Evolutionary conservation across 1,284 basidiomycete species (phyloP), one percentile per base, ranked within the genome.

Genomic region (Lentinula novae-zelandiae): DNA sequence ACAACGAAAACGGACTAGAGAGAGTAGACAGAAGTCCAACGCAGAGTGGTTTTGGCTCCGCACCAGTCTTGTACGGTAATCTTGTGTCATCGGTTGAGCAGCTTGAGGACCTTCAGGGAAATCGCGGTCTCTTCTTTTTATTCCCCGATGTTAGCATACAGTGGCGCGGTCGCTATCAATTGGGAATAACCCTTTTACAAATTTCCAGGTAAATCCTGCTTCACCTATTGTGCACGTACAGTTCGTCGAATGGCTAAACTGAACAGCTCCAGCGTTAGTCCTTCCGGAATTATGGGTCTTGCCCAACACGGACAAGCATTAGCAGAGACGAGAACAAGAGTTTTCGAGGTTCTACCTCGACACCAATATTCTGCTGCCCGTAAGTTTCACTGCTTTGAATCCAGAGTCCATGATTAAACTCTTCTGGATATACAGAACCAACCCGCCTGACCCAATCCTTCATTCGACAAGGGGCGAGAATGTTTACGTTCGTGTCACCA

Each of bases 111-210:
- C 79, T 87, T 46, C 85, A 90, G 70, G 92, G 92, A 48, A 84
- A 87, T 40, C 78, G 82, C 65, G 91, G 92, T 7, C 78, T 92
- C 39, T 95, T 91, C 73, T 95, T 96, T 69, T 76, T 95, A 56
- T 96, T 96, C 69, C 89, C 94, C 7, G 95, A 96, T 72, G 90
- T 93, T 66, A 92, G 91, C 69, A 84, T 96, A 60, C 83, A 91
- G 12, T 83, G 82, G 76, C 78, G 83, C 34, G 94, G 94, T 13
- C 82, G 80, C 13, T 96, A 89, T 74, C 82, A 86, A 66, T 78
- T 96, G 51, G 83, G 86, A 55, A 82, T 95, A 58, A 86, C 82
- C 15, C 78, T 96, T 51, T 79, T 93, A 72, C 81, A 85, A 69
- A 81, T 95, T 65, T 87, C 89, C 66, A 85, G 86, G 94, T 89